Conservation (phyloP, 106 monocot genomes). For the Gastrodia elata region DNA sequence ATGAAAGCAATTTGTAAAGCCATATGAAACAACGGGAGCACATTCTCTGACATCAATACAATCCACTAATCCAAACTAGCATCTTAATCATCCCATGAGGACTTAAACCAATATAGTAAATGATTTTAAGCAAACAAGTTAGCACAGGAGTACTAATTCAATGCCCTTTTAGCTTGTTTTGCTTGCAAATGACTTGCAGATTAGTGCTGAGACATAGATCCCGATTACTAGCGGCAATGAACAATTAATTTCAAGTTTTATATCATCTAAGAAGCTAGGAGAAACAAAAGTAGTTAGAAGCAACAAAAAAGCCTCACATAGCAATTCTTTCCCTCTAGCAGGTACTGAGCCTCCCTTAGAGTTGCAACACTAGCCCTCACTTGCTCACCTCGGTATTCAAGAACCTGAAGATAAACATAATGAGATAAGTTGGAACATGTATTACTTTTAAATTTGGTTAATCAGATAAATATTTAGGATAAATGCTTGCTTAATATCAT, state of each 20-base stretch:
- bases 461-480: background rate
- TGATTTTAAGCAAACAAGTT: background rate
- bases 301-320: conserved; percentile 49
- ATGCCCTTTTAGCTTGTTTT: background rate
- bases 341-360: conserved; percentile 72
- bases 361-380: conserved; percentile 83
- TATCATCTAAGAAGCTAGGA: background rate
- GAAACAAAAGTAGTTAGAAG: background rate
- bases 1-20: too few species aligned
- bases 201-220: background rate
- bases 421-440: background rate
- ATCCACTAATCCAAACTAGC: too few species aligned
- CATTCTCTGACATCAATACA: too few species aligned
- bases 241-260: too few species aligned
- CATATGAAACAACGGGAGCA: too few species aligned
- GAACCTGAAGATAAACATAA: conserved; percentile 37
- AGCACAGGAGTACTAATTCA: background rate
- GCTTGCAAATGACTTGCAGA: background rate
- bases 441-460: background rate
- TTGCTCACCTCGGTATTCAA: conserved; percentile 96
- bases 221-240: background rate
- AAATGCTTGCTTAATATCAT: too few species aligned
- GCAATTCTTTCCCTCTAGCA: conserved; percentile 69
- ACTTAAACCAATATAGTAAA: too few species aligned
- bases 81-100: too few species aligned